These are phyloP conservation scores for Aspergillus pseudoviridinutans DNA, from an alignment of 2,329 filamentous ascomycete species.

Conservation along the genomic window DNA sequence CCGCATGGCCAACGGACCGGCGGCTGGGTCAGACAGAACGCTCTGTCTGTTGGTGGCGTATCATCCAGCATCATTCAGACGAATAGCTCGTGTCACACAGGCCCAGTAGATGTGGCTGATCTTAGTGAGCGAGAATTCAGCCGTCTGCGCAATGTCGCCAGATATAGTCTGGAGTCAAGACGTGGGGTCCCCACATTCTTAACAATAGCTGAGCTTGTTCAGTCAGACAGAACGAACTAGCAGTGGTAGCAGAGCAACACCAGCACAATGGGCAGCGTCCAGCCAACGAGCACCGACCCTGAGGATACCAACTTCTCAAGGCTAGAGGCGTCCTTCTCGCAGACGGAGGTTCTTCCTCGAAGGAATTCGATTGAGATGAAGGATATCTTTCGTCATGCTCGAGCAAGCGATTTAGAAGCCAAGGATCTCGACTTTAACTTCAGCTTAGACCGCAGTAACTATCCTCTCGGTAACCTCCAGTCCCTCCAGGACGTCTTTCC, in stretches of 20 bases:
- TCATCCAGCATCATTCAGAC: too few relatives aligned
- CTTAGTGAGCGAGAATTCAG: too few relatives aligned
- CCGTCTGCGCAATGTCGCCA: too few relatives aligned
- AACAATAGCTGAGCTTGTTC: too few relatives aligned
- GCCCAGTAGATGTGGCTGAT: too few relatives aligned
- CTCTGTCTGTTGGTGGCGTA: not conserved
- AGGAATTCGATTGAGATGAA: slow-evolving; percentile 11
- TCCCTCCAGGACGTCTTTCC: slow-evolving; percentile 17
- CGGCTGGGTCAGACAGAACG: not conserved
- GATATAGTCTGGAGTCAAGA: too few relatives aligned
- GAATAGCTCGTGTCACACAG: too few relatives aligned
- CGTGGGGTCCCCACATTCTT: too few relatives aligned
- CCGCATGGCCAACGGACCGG: not conserved
- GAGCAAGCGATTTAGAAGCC: slow-evolving; percentile 3
- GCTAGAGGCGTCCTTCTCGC: slow-evolving; percentile 10
- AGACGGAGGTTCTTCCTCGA: slow-evolving; percentile 9
- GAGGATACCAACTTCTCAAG: slow-evolving; percentile 5
- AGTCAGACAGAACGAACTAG: too few relatives aligned
- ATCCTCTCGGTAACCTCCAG: slow-evolving; percentile 8
- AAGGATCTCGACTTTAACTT: slow-evolving; percentile 14
- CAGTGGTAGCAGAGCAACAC: too few relatives aligned
- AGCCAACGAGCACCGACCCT: not conserved
- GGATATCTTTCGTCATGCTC: slow-evolving; percentile 10
- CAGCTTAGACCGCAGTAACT: slow-evolving; percentile 4
- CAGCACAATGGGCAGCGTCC: not conserved